These are phyloP conservation scores for Thoreauomyces humboldtii DNA, from an alignment of 192 early-diverging fungal species.

Conservation along the genomic window DNA sequence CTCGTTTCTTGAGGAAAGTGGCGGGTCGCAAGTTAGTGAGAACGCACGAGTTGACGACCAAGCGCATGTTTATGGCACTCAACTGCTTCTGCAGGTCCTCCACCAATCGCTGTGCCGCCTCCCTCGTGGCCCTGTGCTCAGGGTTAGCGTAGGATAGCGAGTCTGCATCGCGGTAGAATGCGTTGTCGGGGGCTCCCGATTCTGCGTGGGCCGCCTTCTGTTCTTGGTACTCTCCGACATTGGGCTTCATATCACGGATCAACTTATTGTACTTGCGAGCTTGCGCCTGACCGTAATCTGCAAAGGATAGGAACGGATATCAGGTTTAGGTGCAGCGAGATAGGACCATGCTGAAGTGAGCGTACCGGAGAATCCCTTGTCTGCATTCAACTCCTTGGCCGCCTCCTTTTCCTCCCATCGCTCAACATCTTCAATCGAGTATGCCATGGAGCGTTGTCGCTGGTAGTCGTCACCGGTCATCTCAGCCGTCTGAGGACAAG, in stretches of 20 bases:
- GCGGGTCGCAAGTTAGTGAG: not conserved
- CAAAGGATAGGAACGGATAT: not conserved
- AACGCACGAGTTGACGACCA: too few relatives aligned
- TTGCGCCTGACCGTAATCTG: constrained; percentile 80
- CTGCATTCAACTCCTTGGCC: constrained; percentile 59
- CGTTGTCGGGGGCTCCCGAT: constrained; percentile 3
- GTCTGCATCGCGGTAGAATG: constrained; percentile 68
- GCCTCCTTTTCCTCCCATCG: constrained; percentile 79
- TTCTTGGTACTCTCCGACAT: constrained; percentile 71
- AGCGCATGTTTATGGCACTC: too few relatives aligned
- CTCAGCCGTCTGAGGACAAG: constrained; percentile 41
- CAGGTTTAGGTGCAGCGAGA: too few relatives aligned
- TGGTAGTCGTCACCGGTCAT: constrained; percentile 81
- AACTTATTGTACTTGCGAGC: constrained; percentile 84
- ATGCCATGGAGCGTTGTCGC: constrained; percentile 75
- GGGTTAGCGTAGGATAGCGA: constrained; percentile 60
- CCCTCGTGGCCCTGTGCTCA: constrained; percentile 56
- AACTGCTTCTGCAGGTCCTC: constrained; percentile 73
- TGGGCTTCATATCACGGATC: constrained; percentile 79
- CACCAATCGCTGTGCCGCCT: constrained; percentile 70
- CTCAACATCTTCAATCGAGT: constrained; percentile 83
- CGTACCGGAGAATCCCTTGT: constrained; percentile 77
- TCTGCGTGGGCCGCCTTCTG: constrained; percentile 50
- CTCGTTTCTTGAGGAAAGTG: constrained; percentile 7
- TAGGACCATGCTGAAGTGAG: too few relatives aligned